Base-by-base conservation (phyloP, 2,329 filamentous ascomycete species). In the Cyphellophora europaea region DNA sequence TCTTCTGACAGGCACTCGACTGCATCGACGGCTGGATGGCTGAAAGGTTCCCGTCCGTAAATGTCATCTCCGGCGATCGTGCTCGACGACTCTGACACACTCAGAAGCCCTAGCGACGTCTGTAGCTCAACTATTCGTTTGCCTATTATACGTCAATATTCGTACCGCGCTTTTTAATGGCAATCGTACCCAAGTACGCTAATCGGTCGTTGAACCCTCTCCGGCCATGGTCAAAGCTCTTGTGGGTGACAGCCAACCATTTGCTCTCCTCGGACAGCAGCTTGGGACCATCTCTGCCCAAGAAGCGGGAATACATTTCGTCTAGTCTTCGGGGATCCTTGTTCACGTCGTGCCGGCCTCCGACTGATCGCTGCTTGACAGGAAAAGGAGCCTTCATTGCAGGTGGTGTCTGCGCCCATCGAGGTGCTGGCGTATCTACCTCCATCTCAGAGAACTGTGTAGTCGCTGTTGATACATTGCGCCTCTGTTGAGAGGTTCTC, bases 231-330 rank as follows among this genome's bases (percentile, higher is more conserved):
- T 98, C 89, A 54, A 94, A 96, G 62, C 87, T 95, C 74, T 96
- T 96, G 61, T 96, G 91, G 47, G 91, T 98, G 37, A 98, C 76
- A 18, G 88, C 88, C 53, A 96, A 67, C 91, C 91, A 98, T 65
- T 95, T 96, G 43, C 91, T 70, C 63, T 98, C 89, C 11, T 95
- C 88, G 2, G 82, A 79, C 38, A 98, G 68, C 56, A 91, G 58
- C 49, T 72, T 74, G 48, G 82, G 74, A 38, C 83, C 84, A 30
- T 72, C 77, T 30, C 67, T 67, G 5, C 88, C 89, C 36, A 96
- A 63, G 48, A 96, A 72, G 35, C 69, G 69, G 47, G 73, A 69
- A 59, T 95, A 93, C 58, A 86, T 82, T 32, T 73, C 67, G 56
- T 96, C 82, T 36, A 98, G 67, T 52, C 69, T 68, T 46, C 66